phyloP scores from a whole-genome alignment of 2,329 filamentous ascomycete species.

The Phoma sp. region DNA sequence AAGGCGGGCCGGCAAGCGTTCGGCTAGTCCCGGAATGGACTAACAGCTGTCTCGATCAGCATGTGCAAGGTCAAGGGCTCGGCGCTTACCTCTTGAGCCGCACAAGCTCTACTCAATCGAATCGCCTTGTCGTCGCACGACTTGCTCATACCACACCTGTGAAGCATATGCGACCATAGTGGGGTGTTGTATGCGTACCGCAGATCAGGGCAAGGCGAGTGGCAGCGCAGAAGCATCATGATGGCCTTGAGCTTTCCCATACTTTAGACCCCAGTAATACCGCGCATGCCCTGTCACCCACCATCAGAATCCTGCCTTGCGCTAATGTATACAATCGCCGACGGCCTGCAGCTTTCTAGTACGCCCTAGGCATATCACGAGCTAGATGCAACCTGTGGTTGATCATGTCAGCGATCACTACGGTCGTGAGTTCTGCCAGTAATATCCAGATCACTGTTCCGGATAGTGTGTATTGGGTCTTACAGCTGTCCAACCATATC shows the following conservation, averaged over 20 bases:
- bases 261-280: slow-evolving; percentile 29
- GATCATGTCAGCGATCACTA: slow-evolving; percentile 37
- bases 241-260: background rate
- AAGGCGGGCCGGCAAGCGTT: slow-evolving; percentile 14
- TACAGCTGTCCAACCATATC: slow-evolving; percentile 22
- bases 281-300: slow-evolving; percentile 21
- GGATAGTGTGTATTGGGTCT: slow-evolving; percentile 22
- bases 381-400: slow-evolving; percentile 27
- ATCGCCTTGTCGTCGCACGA: background rate
- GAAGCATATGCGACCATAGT: background rate
- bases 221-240: background rate
- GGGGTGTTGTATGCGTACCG: background rate
- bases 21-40: background rate
- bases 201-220: slow-evolving; percentile 2
- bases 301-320: slow-evolving; percentile 21
- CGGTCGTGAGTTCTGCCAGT: slow-evolving; percentile 21
- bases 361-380: slow-evolving; percentile 27
- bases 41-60: slow-evolving; percentile 10
- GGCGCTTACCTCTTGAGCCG: slow-evolving; percentile 3
- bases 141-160: background rate
- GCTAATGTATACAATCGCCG: slow-evolving; percentile 13
- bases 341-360: slow-evolving; percentile 29
- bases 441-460: slow-evolving; percentile 29
- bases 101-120: background rate
- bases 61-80: background rate